A percentile compares a stretch with the other conserved stretches of the same genome.
These are phyloP conservation scores for Penicillium sp. DNA, from an alignment of 2,329 filamentous ascomycete genomes.

Conservation along the genomic window DNA sequence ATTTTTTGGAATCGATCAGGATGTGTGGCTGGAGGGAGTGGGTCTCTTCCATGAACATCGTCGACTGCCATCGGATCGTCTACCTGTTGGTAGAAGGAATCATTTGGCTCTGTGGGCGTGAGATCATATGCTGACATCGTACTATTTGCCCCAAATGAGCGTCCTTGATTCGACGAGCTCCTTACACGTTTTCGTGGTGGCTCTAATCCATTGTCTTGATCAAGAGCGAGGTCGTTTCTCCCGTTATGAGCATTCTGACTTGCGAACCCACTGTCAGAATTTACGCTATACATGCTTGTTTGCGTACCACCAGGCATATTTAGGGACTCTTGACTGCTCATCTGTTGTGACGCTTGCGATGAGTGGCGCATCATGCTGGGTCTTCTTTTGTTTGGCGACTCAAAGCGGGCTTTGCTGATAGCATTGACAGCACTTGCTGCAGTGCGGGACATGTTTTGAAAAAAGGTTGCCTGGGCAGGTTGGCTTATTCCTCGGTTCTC, in stretches of 20 bases:
- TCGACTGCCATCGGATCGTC: conserved; percentile 29
- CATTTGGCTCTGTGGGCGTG: conserved; percentile 44
- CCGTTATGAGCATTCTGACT: conserved; percentile 50
- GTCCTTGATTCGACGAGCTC: conserved; percentile 50
- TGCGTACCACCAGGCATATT: conserved; percentile 73
- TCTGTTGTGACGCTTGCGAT: conserved; percentile 48
- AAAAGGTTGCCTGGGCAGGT: conserved; percentile 76
- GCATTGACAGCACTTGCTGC: conserved; percentile 91
- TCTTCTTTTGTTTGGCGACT: conserved; percentile 71
- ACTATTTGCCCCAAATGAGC: conserved; percentile 31
- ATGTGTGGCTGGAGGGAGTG: conserved; percentile 50
- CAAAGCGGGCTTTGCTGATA: conserved; percentile 92
- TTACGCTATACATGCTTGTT: conserved; percentile 65
- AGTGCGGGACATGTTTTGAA: conserved; percentile 92
- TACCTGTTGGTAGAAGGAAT: conserved; percentile 45
- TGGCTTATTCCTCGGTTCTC: conserved; percentile 65
- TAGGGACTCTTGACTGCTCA: conserved; percentile 59
- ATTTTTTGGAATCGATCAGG: conserved; percentile 75
- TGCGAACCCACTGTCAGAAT: conserved; percentile 70
- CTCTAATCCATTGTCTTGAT: conserved; percentile 59
- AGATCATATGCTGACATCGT: conserved; percentile 38
- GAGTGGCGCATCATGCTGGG: conserved; percentile 69
- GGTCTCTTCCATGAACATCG: conserved; percentile 33
- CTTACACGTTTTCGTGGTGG: conserved; percentile 76
- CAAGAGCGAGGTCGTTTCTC: conserved; percentile 42